Base-by-base conservation (phyloP, 495 filamentous ascomycete species). In the Neurospora pannonica region DNA sequence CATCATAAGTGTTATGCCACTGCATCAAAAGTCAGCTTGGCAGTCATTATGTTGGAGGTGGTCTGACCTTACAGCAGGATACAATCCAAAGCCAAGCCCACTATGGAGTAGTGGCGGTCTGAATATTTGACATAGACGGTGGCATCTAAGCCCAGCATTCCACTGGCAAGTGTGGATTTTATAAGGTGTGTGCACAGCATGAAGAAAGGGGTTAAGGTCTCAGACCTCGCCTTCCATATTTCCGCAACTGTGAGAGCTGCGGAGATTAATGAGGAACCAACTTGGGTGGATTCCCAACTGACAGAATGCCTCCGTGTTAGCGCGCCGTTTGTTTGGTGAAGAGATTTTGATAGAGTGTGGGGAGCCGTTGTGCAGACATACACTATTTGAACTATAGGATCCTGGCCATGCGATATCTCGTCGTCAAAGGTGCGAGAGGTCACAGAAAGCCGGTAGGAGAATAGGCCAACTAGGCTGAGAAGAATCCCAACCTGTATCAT, bases 211-310 rank as follows among this genome's bases (percentile, higher is more conserved):
- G 85, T 86, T 62, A 87, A 74, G 19, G 81, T 78, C 72, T 86
- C 85, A 48, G 85, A 81, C 67, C 82, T 81, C 70, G 79, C 78
- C 74, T 75, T 80, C 19, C 83, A 81, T 36, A 86, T 79, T 62
- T 86, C 80, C 40, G 85, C 54, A 39, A 84, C 79, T 38, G 77
- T 84, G 73, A 85, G 77, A 74, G 84, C 38, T 28, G 85, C 81
- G 2, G 84, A 82, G 28, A 85, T 60, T 31, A 81, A 77, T 24
- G 83, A 84, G 70, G 86, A 83, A 69, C 73, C 78, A 36, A 87
- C 78, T 54, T 86, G 86, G 37, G 81, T 82, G 46, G 77, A 76
- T 76, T 86, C 85, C 85, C 85, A 87, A 62, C 85, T 87, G 43
- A 28, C 1, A 24, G 11, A 19, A 67, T 6, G 31, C 0, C 15